These are phyloP conservation scores for Fusarium sp. DNA, from an alignment of 2,329 filamentous ascomycete species.

Conservation along the genomic window DNA sequence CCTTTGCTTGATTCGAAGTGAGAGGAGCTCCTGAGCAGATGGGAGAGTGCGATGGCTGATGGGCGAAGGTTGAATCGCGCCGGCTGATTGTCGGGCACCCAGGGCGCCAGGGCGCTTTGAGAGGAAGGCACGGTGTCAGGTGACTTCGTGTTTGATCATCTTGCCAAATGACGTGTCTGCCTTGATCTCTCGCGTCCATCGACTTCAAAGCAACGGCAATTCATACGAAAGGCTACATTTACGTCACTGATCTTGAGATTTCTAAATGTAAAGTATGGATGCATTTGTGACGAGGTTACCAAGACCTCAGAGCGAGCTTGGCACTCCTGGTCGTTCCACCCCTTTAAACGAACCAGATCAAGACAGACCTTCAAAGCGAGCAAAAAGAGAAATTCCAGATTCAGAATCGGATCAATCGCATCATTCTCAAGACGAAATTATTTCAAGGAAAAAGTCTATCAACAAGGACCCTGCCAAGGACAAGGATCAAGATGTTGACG, in stretches of 20 bases:
- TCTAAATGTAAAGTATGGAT: constrained; percentile 48
- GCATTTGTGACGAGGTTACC: constrained; percentile 51
- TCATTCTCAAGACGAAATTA: constrained; percentile 26
- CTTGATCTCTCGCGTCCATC: constrained; percentile 31
- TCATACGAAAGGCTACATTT: background rate
- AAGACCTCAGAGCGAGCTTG: constrained; percentile 24
- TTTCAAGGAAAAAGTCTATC: background rate
- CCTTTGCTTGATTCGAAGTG: constrained; percentile 11
- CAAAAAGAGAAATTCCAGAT: constrained; percentile 42
- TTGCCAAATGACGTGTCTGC: constrained; percentile 25
- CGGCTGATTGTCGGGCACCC: constrained; percentile 41
- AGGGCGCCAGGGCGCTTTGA: background rate
- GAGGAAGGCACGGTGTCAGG: constrained; percentile 45
- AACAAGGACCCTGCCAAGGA: constrained; percentile 36
- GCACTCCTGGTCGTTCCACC: constrained; percentile 15
- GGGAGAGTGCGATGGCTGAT: background rate
- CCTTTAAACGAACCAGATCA: constrained; percentile 15
- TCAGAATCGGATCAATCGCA: constrained; percentile 40
- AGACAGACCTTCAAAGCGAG: constrained; percentile 47
- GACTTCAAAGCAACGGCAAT: background rate
- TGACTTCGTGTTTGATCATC: constrained; percentile 52
- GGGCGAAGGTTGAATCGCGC: constrained; percentile 25
- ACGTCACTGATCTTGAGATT: constrained; percentile 13
- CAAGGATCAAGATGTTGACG: constrained; percentile 22
- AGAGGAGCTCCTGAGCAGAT: constrained; percentile 6